Conservation (phyloP, 192 early-diverging fungal species). For the Spinellus fusiger region DNA sequence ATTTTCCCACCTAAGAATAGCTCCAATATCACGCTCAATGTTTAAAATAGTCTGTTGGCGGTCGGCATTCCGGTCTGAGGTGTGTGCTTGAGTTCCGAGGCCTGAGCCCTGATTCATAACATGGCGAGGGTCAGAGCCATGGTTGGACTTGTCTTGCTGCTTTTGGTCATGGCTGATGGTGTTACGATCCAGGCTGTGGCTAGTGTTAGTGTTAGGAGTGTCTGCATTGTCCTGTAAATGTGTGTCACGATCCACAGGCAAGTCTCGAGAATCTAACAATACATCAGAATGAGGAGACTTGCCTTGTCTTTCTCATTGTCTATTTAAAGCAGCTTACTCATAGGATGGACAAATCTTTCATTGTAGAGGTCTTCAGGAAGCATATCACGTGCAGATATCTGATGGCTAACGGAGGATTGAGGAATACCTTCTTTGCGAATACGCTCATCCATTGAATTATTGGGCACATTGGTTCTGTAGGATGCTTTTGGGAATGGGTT, state of each 20-base stretch:
- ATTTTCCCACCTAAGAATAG: conserved; percentile 14
- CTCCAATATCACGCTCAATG: neutral
- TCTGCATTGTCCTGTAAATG: neutral
- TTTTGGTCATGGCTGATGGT: neutral
- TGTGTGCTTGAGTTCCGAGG: neutral
- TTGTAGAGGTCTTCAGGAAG: neutral
- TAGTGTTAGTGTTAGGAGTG: neutral
- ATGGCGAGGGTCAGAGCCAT: neutral
- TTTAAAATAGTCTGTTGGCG: neutral
- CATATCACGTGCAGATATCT: neutral
- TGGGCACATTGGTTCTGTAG: neutral
- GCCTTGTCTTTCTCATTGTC: too few relatives aligned
- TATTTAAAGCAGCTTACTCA: too few relatives aligned
- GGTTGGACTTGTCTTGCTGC: neutral
- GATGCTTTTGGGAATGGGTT: neutral
- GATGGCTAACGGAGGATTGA: neutral
- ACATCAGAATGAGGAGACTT: too few relatives aligned
- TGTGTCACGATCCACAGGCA: too few relatives aligned
- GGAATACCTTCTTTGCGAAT: neutral
- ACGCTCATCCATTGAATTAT: neutral
- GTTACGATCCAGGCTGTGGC: neutral
- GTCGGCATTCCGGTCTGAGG: neutral
- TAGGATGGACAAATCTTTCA: neutral
- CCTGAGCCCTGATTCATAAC: neutral
- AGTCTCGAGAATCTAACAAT: too few relatives aligned